These are phyloP conservation scores for Speleostelium caveatum DNA, from an alignment of 78 protist species.

Conservation along the genomic window DNA sequence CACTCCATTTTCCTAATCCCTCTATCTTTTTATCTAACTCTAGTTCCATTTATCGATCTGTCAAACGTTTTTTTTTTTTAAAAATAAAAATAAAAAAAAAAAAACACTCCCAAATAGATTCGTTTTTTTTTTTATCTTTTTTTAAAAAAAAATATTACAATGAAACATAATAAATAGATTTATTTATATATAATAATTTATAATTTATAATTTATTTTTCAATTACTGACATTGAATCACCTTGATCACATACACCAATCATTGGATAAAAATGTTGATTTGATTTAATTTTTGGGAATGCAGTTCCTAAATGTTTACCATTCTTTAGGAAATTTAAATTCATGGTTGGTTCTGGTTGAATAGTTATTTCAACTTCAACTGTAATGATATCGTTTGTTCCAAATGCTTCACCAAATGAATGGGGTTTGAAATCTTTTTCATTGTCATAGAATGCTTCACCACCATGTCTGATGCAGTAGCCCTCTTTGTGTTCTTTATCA, in stretches of 20 bases:
- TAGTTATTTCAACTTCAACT: background rate
- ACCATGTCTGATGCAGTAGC: constrained; percentile 4
- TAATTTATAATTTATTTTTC: no score
- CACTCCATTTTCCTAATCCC: constrained; percentile 15
- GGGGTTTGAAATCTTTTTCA: background rate
- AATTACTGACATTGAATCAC: background rate
- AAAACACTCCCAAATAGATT: no score
- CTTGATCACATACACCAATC: background rate
- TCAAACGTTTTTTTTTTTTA: no score
- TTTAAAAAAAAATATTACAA: no score
- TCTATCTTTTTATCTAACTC: no score
- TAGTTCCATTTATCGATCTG: no score
- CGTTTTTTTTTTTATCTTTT: no score
- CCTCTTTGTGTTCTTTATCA: background rate
- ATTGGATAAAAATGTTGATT: constrained; percentile 33
- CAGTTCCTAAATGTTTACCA: background rate
- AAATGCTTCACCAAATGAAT: constrained; percentile 35
- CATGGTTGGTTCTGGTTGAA: background rate
- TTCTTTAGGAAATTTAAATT: background rate
- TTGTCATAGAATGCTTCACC: constrained; percentile 32
- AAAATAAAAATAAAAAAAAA: no score
- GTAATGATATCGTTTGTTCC: constrained; percentile 3
- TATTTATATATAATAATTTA: no score
- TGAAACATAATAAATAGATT: no score
- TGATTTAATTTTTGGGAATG: constrained; percentile 2